These are phyloP conservation scores for Chalciporus pseudorubinellus DNA, from an alignment of 768 basidiomycete genomes.

Conservation along the genomic window DNA sequence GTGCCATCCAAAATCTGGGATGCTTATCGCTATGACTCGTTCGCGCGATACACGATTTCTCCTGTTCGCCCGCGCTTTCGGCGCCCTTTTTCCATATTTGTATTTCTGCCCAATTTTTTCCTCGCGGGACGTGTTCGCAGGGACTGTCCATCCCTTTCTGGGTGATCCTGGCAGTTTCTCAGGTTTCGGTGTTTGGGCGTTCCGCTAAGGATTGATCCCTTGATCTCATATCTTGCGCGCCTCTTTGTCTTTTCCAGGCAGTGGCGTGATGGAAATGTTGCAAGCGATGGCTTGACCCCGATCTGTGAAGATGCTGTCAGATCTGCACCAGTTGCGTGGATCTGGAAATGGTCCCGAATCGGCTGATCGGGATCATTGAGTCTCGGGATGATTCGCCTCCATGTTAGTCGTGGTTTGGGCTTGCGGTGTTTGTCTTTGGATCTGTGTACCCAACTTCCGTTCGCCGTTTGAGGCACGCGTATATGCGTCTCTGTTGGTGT, in stretches of 20 bases:
- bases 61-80: not conserved
- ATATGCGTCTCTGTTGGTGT: too few relatives aligned
- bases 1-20: not conserved
- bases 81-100: conserved; percentile 14
- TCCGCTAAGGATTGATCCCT: not conserved
- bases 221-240: conserved; percentile 6
- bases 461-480: not conserved
- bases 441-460: not conserved
- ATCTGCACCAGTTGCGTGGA: not conserved
- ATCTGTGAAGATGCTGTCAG: not conserved
- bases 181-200: conserved; percentile 1
- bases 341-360: not conserved
- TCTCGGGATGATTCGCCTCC: not conserved
- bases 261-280: not conserved
- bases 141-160: conserved; percentile 1
- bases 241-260: not conserved
- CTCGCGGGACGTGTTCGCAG: not conserved
- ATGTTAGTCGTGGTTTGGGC: too few relatives aligned
- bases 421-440: too few relatives aligned
- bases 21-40: not conserved
- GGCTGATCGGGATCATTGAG: not conserved
- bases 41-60: not conserved
- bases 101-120: conserved; percentile 2
- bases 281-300: not conserved
- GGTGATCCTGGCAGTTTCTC: not conserved